These are phyloP conservation scores for Penicillium occitanis DNA, from an alignment of 2,329 filamentous ascomycete genomes.

Conservation along the genomic window DNA sequence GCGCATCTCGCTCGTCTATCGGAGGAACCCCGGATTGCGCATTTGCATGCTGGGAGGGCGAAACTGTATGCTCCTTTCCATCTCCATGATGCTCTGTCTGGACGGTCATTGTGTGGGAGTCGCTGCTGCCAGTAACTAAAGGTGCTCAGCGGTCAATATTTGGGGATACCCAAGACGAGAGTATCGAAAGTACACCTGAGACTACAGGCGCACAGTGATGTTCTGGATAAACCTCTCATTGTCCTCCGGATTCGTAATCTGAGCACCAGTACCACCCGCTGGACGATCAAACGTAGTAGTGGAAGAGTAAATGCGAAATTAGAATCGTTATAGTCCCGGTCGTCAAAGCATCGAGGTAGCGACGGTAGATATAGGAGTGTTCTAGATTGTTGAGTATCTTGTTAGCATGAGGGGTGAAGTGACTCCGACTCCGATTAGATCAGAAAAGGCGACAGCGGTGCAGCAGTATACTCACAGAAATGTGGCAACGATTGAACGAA, in stretches of 20 bases:
- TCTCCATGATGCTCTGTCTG: slow-evolving; percentile 26
- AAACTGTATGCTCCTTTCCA: slow-evolving; percentile 17
- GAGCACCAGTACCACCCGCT: slow-evolving; percentile 3
- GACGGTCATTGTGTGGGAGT: slow-evolving; percentile 27
- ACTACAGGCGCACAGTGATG: slow-evolving; percentile 31
- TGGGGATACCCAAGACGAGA: slow-evolving; percentile 16
- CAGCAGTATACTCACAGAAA: slow-evolving; percentile 1
- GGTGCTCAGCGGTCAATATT: slow-evolving; percentile 13
- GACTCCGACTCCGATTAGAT: slow-evolving; percentile 3
- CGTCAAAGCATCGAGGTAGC: background rate
- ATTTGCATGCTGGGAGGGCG: slow-evolving; percentile 20
- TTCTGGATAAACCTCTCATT: slow-evolving; percentile 34
- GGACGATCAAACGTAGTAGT: background rate
- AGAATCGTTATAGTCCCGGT: background rate
- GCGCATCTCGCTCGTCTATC: slow-evolving; percentile 16
- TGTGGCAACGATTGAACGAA: background rate
- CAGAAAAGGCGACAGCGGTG: background rate
- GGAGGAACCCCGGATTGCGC: slow-evolving; percentile 23
- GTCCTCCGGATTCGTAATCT: slow-evolving; percentile 28
- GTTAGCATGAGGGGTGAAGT: slow-evolving; percentile 6
- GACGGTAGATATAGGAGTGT: background rate
- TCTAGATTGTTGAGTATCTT: background rate
- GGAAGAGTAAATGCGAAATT: background rate
- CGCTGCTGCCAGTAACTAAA: background rate
- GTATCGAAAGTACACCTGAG: slow-evolving; percentile 27